Evolutionary conservation across 2,329 filamentous ascomycete species (phyloP), one percentile per base, ranked within the genome.

Genomic region (Botrytis hyacinthi): DNA sequence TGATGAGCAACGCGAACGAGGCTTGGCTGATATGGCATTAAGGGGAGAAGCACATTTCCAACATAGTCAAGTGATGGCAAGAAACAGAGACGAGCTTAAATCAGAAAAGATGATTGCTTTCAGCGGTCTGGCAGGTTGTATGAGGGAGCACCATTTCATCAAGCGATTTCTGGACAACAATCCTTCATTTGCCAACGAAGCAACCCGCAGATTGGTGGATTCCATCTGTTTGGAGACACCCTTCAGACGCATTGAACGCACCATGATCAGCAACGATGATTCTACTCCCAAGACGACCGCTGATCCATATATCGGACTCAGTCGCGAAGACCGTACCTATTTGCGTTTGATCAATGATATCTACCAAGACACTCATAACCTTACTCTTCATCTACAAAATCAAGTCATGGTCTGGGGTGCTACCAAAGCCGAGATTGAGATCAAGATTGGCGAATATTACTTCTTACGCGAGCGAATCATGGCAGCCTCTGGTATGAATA

Each of bases 21-120:
- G 37, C n/a, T 37, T 69, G 20, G 66, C 48, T 32, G 37, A 69
- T 32, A 57, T 69, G n/a, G 57, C 37, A 42, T 37, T 57, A 8
- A 69, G 51, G 12, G 66, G 66, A 69, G 48, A 69, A 48, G 66
- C 66, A 42, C 66, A 69, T 32, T 69, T 69, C 14, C 48, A 69
- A 32, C 48, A 69, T 44, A 69, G 48, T 40, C 66, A 69, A 69
- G 51, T 37, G 10, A 69, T 69, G 48, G 66, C 48, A 42, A 32
- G 18, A 57, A 69, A 42, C 9, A 22, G 35, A 69, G 66, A 69
- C 1, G 66, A 57, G 10, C 37, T 69, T 8, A 69, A 69, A 26
- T 12, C 66, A 44, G 66, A 69, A 5, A 69, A 57, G 48, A 69
- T 69, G 51, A 42, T 69, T 57, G 66, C 66, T n/a, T 69, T 69